phyloP scores from a whole-genome alignment of 78 protist genomes.

The Diacronema lutheri region DNA sequence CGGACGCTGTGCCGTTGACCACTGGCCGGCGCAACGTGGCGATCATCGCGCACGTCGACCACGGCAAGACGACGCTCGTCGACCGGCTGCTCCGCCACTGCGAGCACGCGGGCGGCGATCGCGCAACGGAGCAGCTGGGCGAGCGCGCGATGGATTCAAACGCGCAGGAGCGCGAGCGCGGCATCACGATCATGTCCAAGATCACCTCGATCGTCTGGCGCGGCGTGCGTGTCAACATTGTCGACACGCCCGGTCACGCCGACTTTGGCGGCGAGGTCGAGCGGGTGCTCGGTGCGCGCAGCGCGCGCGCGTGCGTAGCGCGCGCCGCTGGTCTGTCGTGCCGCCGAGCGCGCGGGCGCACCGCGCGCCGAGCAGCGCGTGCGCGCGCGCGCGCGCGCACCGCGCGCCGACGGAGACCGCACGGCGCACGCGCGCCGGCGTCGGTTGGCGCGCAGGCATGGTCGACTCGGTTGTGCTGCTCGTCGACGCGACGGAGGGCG shows the following conservation, averaged over 20 bases:
- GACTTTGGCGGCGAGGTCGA: conserved; percentile 85
- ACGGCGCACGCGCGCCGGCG: background rate
- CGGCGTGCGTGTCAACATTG: conserved; percentile 58
- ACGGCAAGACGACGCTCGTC: conserved; percentile 56
- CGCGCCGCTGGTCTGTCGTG: background rate
- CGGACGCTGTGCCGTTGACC: too few relatives aligned
- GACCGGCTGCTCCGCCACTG: conserved; percentile 8
- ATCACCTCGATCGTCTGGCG: conserved; percentile 4
- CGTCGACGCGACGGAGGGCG: conserved; percentile 90
- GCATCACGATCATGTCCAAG: conserved; percentile 84
- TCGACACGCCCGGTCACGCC: conserved; percentile 89
- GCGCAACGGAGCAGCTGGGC: too few relatives aligned
- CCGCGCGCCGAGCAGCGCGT: too few relatives aligned
- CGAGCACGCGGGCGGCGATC: too few relatives aligned
- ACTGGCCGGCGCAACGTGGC: conserved; percentile 43
- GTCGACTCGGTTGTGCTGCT: conserved; percentile 51
- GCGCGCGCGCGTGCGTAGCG: background rate
- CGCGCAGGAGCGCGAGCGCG: conserved; percentile 76
- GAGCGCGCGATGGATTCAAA: conserved; percentile 51
- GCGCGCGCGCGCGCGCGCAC: conserved; percentile 50
- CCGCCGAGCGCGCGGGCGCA: too few relatives aligned
- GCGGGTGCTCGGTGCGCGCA: background rate
- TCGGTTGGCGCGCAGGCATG: background rate
- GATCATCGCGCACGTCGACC: conserved; percentile 52
- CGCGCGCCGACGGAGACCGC: background rate